Conservation (phyloP, 768 basidiomycete species). For the Podaxis carcinomalis region DNA sequence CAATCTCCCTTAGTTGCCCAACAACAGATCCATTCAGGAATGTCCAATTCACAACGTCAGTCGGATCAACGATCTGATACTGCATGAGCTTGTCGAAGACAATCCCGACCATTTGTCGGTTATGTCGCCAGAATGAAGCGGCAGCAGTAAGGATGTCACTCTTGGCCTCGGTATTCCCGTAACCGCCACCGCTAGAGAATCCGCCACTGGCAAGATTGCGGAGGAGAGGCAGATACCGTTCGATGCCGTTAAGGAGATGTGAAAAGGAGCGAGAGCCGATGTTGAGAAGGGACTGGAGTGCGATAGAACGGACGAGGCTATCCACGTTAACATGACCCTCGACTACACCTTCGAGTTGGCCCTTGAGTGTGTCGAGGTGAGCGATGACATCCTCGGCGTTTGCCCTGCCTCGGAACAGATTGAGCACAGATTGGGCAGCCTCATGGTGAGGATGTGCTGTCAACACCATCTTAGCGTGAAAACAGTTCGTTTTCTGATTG, state of each 20-base stretch:
- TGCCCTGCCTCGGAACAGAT: conserved; percentile 76
- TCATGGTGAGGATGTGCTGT: conserved; percentile 75
- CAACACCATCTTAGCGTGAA: conserved; percentile 5
- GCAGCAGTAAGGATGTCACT: conserved; percentile 68
- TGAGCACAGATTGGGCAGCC: conserved; percentile 73
- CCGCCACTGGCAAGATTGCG: conserved; percentile 57
- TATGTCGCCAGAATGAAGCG: conserved; percentile 78
- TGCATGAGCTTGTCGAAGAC: conserved; percentile 98
- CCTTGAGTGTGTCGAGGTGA: conserved; percentile 68
- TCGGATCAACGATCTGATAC: conserved; percentile 94
- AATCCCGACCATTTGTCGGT: conserved; percentile 83
- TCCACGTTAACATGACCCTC: conserved; percentile 61
- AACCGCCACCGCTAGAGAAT: conserved; percentile 28
- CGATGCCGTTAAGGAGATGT: conserved; percentile 95
- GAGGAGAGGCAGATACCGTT: conserved; percentile 82
- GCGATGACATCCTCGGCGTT: conserved; percentile 77
- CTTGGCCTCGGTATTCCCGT: conserved; percentile 53
- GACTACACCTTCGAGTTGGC: conserved; percentile 55
- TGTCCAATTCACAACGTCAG: conserved; percentile 84
- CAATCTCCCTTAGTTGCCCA: conserved; percentile 32
- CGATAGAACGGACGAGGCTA: conserved; percentile 65
- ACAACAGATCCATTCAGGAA: conserved; percentile 55
- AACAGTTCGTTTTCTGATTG: neutral
- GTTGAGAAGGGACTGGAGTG: conserved; percentile 83
- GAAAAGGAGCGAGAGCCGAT: conserved; percentile 96